Evolutionary conservation across 2,329 filamentous ascomycete species (phyloP).

Genomic region (Nemania bipapillata): DNA sequence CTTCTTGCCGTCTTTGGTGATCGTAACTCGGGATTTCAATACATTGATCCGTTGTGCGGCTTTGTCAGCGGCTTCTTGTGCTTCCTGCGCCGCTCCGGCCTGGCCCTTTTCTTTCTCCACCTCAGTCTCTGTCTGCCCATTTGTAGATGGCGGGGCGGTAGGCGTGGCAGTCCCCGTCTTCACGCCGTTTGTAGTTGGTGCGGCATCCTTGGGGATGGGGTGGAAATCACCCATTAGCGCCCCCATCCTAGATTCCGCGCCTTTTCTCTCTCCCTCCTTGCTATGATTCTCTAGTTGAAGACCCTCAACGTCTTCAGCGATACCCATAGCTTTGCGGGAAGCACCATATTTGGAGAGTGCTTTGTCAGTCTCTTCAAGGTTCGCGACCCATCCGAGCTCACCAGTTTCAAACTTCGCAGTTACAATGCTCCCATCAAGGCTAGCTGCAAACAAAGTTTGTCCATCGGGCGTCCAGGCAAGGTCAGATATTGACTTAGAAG

Average conservation of each 20-base stretch:
- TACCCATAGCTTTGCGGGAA: conserved; percentile 85
- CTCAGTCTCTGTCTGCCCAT: conserved; percentile 49
- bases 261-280: conserved; percentile 88
- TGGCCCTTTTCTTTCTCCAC: conserved; percentile 49
- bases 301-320: conserved; percentile 91
- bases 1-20: conserved; percentile 97
- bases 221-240: conserved; percentile 92
- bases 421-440: conserved; percentile 88
- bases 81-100: conserved; percentile 57
- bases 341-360: conserved; percentile 92
- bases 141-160: conserved; percentile 53
- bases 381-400: conserved; percentile 89
- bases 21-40: conserved; percentile 89
- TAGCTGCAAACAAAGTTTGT: conserved; percentile 83
- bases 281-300: conserved; percentile 88
- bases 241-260: conserved; percentile 94
- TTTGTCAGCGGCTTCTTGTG: conserved; percentile 65
- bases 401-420: conserved; percentile 83
- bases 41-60: conserved; percentile 64
- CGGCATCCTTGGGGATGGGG: conserved; percentile 62
- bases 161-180: conserved; percentile 57
- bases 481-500: conserved; percentile 92
- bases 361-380: conserved; percentile 88
- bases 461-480: conserved; percentile 94
- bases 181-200: conserved; percentile 62